A percentile compares a stretch with the other conserved stretches of the same genome.
Evolutionary conservation across 2,329 filamentous ascomycete genomes (phyloP).

Genomic region (Ramularia collo-cygni): DNA sequence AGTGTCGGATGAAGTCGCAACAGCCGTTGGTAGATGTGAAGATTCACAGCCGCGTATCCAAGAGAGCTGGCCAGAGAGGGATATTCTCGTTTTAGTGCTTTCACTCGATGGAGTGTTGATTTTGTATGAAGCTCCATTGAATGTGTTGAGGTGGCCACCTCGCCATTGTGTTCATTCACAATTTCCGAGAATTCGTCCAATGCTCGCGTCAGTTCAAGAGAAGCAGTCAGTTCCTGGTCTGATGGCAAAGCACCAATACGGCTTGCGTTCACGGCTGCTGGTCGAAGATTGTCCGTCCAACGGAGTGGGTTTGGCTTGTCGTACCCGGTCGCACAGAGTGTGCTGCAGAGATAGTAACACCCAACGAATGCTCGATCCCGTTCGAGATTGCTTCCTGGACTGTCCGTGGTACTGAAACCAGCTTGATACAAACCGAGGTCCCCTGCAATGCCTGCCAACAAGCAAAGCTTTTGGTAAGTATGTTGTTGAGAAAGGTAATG

Average conservation of each 20-base stretch:
- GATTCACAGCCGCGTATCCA: slow-evolving; percentile 15
- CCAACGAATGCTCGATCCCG: slow-evolving; percentile 22
- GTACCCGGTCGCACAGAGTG: slow-evolving; percentile 19
- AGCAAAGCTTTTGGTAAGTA: slow-evolving; percentile 20
- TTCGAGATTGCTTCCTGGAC: slow-evolving; percentile 14
- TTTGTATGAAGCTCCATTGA: slow-evolving; percentile 16
- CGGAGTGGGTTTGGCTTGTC: slow-evolving; percentile 21
- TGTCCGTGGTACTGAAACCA: slow-evolving; percentile 7
- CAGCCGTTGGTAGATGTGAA: slow-evolving; percentile 18
- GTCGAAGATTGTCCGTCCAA: slow-evolving; percentile 20
- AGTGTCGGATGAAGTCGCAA: slow-evolving; percentile 13
- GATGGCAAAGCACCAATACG: slow-evolving; percentile 8
- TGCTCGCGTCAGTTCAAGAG: slow-evolving; percentile 16
- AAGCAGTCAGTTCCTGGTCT: slow-evolving; percentile 11
- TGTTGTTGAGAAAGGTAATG: slow-evolving; percentile 21
- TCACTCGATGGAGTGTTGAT: slow-evolving; percentile 16
- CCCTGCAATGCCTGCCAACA: slow-evolving; percentile 23
- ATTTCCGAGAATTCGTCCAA: slow-evolving; percentile 19
- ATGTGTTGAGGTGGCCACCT: slow-evolving; percentile 5
- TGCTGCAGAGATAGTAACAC: slow-evolving; percentile 22
- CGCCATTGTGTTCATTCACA: slow-evolving; percentile 4
- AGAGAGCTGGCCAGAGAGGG: slow-evolving; percentile 14
- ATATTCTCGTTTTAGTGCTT: slow-evolving; percentile 20
- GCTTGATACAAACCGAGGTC: slow-evolving; percentile 22
- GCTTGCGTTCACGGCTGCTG: slow-evolving; percentile 13